Conservation (phyloP, 495 filamentous ascomycete genomes). For the Aspergillus taichungensis region DNA sequence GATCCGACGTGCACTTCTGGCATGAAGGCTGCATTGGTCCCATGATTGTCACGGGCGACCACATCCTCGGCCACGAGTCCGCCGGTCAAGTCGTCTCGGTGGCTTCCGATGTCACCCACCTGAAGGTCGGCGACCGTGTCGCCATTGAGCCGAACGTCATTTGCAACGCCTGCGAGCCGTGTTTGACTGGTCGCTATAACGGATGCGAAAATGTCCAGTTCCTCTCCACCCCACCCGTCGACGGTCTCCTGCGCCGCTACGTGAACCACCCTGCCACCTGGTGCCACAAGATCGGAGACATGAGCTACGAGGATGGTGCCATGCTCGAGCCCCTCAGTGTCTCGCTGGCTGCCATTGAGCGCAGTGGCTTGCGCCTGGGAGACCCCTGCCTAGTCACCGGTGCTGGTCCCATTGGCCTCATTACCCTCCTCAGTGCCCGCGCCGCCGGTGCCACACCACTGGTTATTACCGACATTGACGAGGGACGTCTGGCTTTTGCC, state of each 20-base stretch:
- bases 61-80: slow-evolving; percentile 90
- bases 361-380: slow-evolving; percentile 66
- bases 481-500: slow-evolving; percentile 72
- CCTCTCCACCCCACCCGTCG: slow-evolving; percentile 79
- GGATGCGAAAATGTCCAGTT: slow-evolving; percentile 79
- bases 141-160: slow-evolving; percentile 88
- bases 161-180: slow-evolving; percentile 82
- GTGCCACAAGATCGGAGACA: slow-evolving; percentile 87
- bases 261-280: slow-evolving; percentile 86
- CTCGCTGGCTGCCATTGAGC: slow-evolving; percentile 73
- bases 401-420: slow-evolving; percentile 83
- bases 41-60: slow-evolving; percentile 80
- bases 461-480: slow-evolving; percentile 88
- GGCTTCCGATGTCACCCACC: slow-evolving; percentile 62
- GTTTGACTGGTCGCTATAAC: slow-evolving; percentile 85
- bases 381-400: slow-evolving; percentile 82
- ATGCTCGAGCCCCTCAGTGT: slow-evolving; percentile 82
- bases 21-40: slow-evolving; percentile 87
- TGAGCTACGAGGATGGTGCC: slow-evolving; percentile 84
- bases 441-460: slow-evolving; percentile 81
- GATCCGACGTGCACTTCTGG: slow-evolving; percentile 95
- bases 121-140: slow-evolving; percentile 77
- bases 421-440: slow-evolving; percentile 69
- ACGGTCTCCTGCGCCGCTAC: slow-evolving; percentile 83
- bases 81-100: slow-evolving; percentile 75